These are phyloP conservation scores for Gastrolobium villosum DNA, from an alignment of 306 rosid genomes.

Conservation along the genomic window DNA sequence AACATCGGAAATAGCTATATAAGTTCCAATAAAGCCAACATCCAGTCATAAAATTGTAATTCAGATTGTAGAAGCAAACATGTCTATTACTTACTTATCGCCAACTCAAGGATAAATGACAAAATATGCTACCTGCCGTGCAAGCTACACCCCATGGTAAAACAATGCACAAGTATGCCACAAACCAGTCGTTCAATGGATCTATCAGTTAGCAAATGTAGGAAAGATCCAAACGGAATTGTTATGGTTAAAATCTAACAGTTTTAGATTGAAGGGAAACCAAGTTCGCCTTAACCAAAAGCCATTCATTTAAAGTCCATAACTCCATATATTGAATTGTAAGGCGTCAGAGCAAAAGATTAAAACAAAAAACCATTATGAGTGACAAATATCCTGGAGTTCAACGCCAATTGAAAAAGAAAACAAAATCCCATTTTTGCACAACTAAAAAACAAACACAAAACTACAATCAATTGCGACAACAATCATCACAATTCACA, in stretches of 20 bases:
- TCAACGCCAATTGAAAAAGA: neutral
- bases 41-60: neutral
- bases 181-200: neutral
- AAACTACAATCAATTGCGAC: no score
- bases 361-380: neutral
- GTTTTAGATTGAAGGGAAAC: neutral
- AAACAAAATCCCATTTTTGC: no score
- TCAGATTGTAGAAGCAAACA: no score
- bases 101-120: no score
- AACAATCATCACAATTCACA: neutral
- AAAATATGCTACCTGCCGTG: no score
- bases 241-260: neutral
- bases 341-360: no score
- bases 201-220: neutral
- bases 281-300: neutral
- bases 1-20: no score
- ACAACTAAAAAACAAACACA: no score
- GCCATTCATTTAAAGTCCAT: neutral
- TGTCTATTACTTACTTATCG: no score
- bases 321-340: no score
- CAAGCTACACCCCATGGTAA: neutral
- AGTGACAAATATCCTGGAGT: neutral
- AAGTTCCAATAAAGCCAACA: neutral
- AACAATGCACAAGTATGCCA: neutral
- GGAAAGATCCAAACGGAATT: neutral